A percentile compares a stretch with the other conserved stretches of the same genome.
Evolutionary conservation across 257 asterid genomes (phyloP).

Genomic region (Ballota nigra): DNA sequence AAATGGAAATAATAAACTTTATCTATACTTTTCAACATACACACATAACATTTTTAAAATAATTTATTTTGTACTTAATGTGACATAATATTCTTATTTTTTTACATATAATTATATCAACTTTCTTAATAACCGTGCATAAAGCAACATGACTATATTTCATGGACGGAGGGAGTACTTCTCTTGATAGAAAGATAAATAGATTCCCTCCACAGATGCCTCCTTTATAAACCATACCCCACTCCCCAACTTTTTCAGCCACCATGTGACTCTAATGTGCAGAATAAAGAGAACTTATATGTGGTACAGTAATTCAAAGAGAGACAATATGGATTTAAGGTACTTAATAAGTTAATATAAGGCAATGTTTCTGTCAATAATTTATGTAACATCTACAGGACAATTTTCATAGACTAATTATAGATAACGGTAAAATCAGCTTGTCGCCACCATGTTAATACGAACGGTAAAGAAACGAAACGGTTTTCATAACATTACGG

Average conservation of each 20-base stretch:
- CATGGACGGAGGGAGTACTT: too few relatives aligned
- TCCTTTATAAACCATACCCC: constrained; percentile 20
- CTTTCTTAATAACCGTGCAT: too few relatives aligned
- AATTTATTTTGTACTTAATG: too few relatives aligned
- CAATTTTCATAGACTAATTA: background rate
- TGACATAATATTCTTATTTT: too few relatives aligned
- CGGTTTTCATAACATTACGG: constrained; percentile 30
- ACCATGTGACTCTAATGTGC: constrained; percentile 19
- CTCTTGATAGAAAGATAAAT: background rate
- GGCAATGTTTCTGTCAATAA: constrained; percentile 17
- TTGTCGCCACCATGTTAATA: background rate
- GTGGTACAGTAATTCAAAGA: background rate
- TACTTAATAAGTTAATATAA: background rate
- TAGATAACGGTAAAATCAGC: background rate
- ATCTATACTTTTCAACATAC: too few relatives aligned
- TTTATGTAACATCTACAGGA: background rate
- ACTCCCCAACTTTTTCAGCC: constrained; percentile 5
- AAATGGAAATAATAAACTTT: too few relatives aligned
- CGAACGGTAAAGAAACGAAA: background rate
- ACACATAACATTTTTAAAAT: too few relatives aligned
- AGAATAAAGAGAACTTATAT: background rate
- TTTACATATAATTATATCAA: too few relatives aligned
- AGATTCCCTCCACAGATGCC: background rate
- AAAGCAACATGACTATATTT: too few relatives aligned
- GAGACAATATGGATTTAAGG: background rate